Base-by-base conservation (phyloP, 1,139 yeast species). In the Kurtzmaniella natalensis region DNA sequence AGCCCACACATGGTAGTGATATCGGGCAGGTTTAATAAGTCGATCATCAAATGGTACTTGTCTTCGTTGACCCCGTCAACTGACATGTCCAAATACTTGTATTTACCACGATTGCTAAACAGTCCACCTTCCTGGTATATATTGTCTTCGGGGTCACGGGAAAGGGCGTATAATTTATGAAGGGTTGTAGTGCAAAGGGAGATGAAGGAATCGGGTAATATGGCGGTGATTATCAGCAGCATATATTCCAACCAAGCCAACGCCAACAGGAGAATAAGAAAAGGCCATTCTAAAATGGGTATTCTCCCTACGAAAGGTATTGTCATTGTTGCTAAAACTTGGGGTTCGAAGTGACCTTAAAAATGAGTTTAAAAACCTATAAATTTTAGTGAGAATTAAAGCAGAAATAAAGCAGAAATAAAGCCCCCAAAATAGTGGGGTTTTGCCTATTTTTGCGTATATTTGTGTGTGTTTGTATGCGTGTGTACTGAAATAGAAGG, bases 241-340 rank as follows among this genome's bases (percentile, higher is more conserved):
- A 61, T 42, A 34, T 55, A 66, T 39, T 69, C 75, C 2, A 51
- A 25, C 73, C 73, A 69, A 7, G 73, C 66, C 27, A 66, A 47
- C 3, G 59, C 27, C 40, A 69, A 55, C 23, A 70, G 64, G 3
- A 61, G 35, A 8, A 56, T 26, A 9, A 67, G 51, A 3, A 65
- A 42, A 1, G 67, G 65, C 63, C 71, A 67, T 41, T 67, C 73
- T 21, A 37, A 46, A 11, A 47, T 37, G 33, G 47, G 53, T 39
- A 60, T 36, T 37, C 73, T 48, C 4, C 72, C 71, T 23, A 67
- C 37, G 5, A 66, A 46, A 4, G 73, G 73, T 8, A 66, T 47
- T 25, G 56, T 49, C 71, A 64, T 64, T 5, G 13, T 22, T 17
- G n/a, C n/a, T n/a, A n/a, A n/a, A n/a, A n/a, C n/a, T n/a, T n/a